phyloP scores from a whole-genome alignment of 2,329 filamentous ascomycete species.

The Calonectria pauciramosa region DNA sequence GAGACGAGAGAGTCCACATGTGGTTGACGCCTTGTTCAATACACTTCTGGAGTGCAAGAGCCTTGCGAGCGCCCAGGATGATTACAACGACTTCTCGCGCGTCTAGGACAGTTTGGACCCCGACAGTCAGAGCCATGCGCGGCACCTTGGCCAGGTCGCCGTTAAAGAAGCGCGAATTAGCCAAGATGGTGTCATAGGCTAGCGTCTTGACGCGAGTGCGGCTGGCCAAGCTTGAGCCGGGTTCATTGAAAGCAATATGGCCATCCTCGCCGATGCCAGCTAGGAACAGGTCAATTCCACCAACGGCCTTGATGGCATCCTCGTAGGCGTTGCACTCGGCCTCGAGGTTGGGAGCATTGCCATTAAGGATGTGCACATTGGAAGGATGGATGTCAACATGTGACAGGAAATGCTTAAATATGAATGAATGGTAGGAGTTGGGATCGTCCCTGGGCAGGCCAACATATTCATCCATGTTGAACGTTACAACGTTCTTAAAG shows the following conservation, averaged over 20 bases:
- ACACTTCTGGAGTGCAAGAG: slow-evolving; percentile 82
- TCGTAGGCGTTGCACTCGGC: slow-evolving; percentile 86
- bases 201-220: slow-evolving; percentile 89
- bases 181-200: slow-evolving; percentile 87
- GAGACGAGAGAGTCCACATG: slow-evolving; percentile 89
- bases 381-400: slow-evolving; percentile 84
- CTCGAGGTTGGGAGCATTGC: slow-evolving; percentile 81
- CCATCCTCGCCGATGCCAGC: slow-evolving; percentile 89
- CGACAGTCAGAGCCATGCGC: slow-evolving; percentile 86
- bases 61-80: slow-evolving; percentile 85
- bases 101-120: slow-evolving; percentile 86
- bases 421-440: slow-evolving; percentile 91
- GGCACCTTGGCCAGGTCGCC: slow-evolving; percentile 82
- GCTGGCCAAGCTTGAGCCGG: slow-evolving; percentile 82
- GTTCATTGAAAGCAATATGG: slow-evolving; percentile 93
- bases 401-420: slow-evolving; percentile 94
- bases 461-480: slow-evolving; percentile 96
- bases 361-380: slow-evolving; percentile 88
- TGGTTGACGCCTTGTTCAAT: slow-evolving; percentile 88
- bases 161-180: slow-evolving; percentile 87
- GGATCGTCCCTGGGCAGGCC: slow-evolving; percentile 86
- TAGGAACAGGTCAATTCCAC: slow-evolving; percentile 88
- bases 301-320: slow-evolving; percentile 78
- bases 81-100: slow-evolving; percentile 87
- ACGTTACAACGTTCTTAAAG: slow-evolving; percentile 90